Evolutionary conservation across 2,329 filamentous ascomycete genomes (phyloP), one percentile per base, ranked within the genome.

Genomic region (Ophiostoma sp.): DNA sequence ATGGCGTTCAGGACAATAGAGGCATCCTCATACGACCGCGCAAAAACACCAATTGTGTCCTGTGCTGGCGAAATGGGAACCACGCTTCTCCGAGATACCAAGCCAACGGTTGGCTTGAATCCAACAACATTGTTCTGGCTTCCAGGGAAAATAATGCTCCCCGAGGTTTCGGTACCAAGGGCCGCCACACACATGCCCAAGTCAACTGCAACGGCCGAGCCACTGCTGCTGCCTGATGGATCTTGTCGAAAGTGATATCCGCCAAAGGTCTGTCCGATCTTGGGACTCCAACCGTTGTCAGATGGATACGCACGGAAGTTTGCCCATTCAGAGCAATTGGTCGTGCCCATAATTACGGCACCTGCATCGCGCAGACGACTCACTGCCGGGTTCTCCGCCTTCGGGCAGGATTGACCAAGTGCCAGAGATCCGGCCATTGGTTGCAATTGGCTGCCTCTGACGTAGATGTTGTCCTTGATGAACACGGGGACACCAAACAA

Each of bases 1-100:
- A 93, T 91, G 4, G 84, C 85, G 70, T 87, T 82, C 1, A 92
- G 82, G 2, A 86, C 80, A 72, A 87, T 84, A 0, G 86, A 86
- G 0, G 89, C 89, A 75, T 93, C 90, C 17, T 83, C 83, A 2
- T 93, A 86, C 0, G 85, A 90, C 31, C 86, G 83, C 0, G 86
- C 86, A 78, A 93, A 87, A 0, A 85, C 82, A 0, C 90, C 90
- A 0, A 91, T 81, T 0, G 85, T 89, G 74, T 93, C 90, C 74
- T 90, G 87, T 74, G 87, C 84, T 41, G 83, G 78, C 2, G 83
- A 86, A 4, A 92, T 86, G 0, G 90, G 90, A 13, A 92, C 85
- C 1, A 91, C 89, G 4, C 89, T 80, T 71, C 84, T 78, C 31
- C 87, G 81, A 5, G 86, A 89, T 0, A 86, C 89, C 1, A 91